Conservation (phyloP, 2,329 filamentous ascomycete genomes). For the Aspergillus arachidicola region DNA sequence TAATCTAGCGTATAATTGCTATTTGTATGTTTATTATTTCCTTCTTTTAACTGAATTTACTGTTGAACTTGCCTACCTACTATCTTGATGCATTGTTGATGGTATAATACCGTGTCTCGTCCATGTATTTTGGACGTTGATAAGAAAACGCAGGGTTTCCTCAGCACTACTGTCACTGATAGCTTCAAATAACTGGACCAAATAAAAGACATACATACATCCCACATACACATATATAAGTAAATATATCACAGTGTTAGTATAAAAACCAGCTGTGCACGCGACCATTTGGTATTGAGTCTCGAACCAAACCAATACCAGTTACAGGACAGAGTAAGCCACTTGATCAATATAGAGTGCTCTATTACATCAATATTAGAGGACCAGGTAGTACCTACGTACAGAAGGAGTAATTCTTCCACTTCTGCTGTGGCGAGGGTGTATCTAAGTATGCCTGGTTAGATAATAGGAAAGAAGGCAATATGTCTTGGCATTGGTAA, state of each 20-base stretch:
- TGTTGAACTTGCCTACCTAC: not conserved
- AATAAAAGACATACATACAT: not conserved
- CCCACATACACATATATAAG: not conserved
- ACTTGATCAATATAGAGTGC: not conserved
- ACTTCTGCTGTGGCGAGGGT: not conserved
- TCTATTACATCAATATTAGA: not conserved
- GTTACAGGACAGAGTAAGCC: not conserved
- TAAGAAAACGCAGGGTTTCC: not conserved
- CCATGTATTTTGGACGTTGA: not conserved
- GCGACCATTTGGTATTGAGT: not conserved
- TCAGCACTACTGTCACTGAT: not conserved
- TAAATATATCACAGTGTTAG: not conserved
- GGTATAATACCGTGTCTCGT: not conserved
- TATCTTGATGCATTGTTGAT: not conserved
- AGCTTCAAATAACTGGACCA: not conserved
- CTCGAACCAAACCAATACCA: not conserved
- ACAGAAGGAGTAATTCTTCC: not conserved
- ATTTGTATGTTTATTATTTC: not conserved
- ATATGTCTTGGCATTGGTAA: slow-evolving; percentile 14
- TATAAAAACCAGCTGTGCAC: not conserved
- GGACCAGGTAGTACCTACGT: not conserved
- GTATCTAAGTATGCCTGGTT: not conserved
- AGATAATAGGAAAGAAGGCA: not conserved
- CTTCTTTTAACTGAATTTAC: not conserved
- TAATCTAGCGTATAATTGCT: not conserved